Evolutionary conservation across 2,329 filamentous ascomycete genomes (phyloP), one percentile per base, ranked within the genome.

Genomic region (Drechslera avenae): DNA sequence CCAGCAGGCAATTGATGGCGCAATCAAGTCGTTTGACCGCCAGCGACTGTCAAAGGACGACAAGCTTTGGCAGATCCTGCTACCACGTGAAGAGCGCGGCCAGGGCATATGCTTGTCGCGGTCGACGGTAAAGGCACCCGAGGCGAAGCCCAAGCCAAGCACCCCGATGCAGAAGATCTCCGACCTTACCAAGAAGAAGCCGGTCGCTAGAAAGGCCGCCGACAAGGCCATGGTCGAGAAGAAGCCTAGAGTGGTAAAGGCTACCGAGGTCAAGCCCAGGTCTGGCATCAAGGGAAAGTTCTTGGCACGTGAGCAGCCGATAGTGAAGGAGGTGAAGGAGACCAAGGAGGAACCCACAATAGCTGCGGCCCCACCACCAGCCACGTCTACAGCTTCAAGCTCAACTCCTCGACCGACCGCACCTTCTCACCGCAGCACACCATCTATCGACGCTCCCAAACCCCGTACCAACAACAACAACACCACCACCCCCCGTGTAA

Each of bases 11-110:
- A 83, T 87, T 61, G 81, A 86, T 56, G 82, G 82, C 69, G 83
- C 84, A 46, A 81, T 86, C 62, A 81, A 80, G 45, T 83, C 84
- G 35, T 87, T 83, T 67, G 85, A 87, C 69, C 79, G 85, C 45
- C 77, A 83, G 71, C 78, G 85, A 21, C 73, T 87, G 14, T 79
- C 81, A 5, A 82, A 82, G 56, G 78, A 81, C 31, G 84, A 87
- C 63, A 81, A 81, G 63, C 72, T 83, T 16, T 87, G 85, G 84
- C 84, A 87, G 71, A 76, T 76, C 57, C 74, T 87, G 51, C 75
- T 87, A 47, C 83, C 83, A 6, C 79, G 79, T 60, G 78, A 83
- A 41, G 83, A 87, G 62, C 79, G 84, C 56, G 82, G 82, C 36
- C 85, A 86, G 63, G 84, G 84, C 40, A 85, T 81, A 55, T 77